Evolutionary conservation across 2,329 filamentous ascomycete species (phyloP).

Genomic region (Calonectria multiphialidica): DNA sequence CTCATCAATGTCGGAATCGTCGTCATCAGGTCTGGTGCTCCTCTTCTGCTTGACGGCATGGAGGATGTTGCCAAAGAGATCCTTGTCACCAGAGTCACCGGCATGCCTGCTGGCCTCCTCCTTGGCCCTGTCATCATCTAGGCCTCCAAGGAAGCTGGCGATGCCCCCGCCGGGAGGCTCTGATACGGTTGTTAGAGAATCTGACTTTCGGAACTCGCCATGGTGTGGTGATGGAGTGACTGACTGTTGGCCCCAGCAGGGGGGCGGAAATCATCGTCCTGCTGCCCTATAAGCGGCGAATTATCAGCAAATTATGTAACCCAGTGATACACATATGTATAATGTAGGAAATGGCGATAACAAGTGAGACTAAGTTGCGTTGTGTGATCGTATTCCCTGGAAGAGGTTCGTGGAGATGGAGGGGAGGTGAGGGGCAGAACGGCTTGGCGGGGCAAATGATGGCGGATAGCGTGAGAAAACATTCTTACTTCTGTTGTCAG

Average conservation of each 20-base stretch:
- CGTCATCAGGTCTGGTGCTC: slow-evolving; percentile 59
- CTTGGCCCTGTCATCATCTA: slow-evolving; percentile 62
- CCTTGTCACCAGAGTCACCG: slow-evolving; percentile 58
- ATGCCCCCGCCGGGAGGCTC: slow-evolving; percentile 52
- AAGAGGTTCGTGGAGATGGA: neutral
- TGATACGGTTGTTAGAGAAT: slow-evolving; percentile 32
- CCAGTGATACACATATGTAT: neutral
- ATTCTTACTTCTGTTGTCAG: slow-evolving; percentile 42
- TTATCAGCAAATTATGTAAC: slow-evolving; percentile 14
- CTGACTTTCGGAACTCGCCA: neutral
- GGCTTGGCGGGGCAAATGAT: slow-evolving; percentile 39
- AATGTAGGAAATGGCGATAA: neutral
- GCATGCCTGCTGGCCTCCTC: slow-evolving; percentile 61
- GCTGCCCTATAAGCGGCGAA: slow-evolving; percentile 20
- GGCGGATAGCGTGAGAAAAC: slow-evolving; percentile 26
- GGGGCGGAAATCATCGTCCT: slow-evolving; percentile 39
- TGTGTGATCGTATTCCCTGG: neutral
- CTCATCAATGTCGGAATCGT: slow-evolving; percentile 64
- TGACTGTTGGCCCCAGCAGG: slow-evolving; percentile 43
- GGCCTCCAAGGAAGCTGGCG: slow-evolving; percentile 56
- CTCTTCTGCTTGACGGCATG: slow-evolving; percentile 63
- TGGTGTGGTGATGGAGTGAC: slow-evolving; percentile 27
- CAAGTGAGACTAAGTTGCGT: neutral
- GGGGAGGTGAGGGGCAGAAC: slow-evolving; percentile 25
- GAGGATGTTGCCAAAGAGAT: slow-evolving; percentile 64